Evolutionary conservation across 257 asterid genomes (phyloP).

Genomic region (Primulina tabacum): DNA sequence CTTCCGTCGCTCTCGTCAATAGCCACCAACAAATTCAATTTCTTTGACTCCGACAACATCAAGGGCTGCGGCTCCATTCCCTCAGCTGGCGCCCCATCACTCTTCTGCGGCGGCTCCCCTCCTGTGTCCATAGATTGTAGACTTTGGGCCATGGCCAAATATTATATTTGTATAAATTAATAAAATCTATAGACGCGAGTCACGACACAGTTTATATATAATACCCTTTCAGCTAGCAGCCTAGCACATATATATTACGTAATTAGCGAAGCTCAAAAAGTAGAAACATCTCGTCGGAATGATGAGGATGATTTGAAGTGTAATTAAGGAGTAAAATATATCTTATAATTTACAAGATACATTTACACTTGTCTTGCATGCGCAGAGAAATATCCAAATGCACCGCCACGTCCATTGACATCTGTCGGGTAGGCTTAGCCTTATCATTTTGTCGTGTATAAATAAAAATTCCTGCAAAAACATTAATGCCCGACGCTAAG

Average conservation of each 20-base stretch:
- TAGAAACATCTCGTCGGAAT: too few relatives aligned
- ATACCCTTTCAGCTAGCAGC: too few relatives aligned
- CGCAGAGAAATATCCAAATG: background rate
- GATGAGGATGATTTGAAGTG: too few relatives aligned
- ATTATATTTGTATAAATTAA: too few relatives aligned
- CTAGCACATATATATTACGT: too few relatives aligned
- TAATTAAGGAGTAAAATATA: too few relatives aligned
- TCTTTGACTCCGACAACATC: conserved; percentile 24
- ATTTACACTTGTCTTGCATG: background rate
- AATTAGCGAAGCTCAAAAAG: too few relatives aligned
- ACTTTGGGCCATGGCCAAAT: background rate
- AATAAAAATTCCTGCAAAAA: too few relatives aligned
- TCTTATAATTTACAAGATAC: too few relatives aligned
- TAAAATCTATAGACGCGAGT: too few relatives aligned
- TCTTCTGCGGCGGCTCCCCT: conserved; percentile 12
- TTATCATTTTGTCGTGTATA: background rate
- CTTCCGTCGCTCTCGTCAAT: conserved; percentile 64
- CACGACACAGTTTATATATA: too few relatives aligned
- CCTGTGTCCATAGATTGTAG: background rate
- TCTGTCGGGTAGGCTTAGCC: background rate
- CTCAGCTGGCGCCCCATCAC: conserved; percentile 13
- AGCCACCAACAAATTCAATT: conserved; percentile 54
- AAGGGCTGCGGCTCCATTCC: conserved; percentile 20
- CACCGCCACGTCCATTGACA: background rate
- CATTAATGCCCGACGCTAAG: too few relatives aligned